These are phyloP conservation scores for Gillenia trifoliata DNA, from an alignment of 306 rosid genomes.

Conservation along the genomic window DNA sequence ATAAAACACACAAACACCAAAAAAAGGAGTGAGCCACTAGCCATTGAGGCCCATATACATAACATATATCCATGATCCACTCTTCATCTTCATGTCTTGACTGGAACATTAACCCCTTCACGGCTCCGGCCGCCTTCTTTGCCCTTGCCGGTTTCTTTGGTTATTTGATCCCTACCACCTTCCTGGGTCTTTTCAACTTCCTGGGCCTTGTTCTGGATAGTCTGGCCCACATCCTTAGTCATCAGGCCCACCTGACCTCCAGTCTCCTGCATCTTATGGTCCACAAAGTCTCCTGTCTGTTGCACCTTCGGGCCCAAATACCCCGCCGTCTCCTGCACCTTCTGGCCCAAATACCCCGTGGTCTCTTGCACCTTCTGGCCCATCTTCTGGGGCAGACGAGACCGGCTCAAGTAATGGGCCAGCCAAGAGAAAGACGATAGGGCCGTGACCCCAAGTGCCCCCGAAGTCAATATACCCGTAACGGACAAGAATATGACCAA, in stretches of 20 bases:
- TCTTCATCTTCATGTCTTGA: neutral
- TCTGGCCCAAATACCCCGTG: slow-evolving; percentile 21
- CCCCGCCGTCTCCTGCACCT: neutral
- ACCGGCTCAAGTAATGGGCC: slow-evolving; percentile 25
- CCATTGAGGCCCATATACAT: neutral
- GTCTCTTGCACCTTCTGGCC: slow-evolving; percentile 25
- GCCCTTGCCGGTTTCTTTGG: neutral
- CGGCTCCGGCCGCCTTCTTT: neutral
- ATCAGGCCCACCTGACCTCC: neutral
- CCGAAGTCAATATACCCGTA: slow-evolving; percentile 51
- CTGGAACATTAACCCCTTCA: neutral
- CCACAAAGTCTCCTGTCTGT: neutral
- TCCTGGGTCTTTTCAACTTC: neutral
- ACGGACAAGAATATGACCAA: slow-evolving; percentile 28
- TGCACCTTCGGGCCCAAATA: slow-evolving; percentile 22
- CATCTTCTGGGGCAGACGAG: slow-evolving; percentile 22
- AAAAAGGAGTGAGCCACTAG: neutral
- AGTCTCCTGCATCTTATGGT: neutral
- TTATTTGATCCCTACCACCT: neutral
- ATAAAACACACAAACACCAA: neutral
- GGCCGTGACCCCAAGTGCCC: slow-evolving; percentile 49
- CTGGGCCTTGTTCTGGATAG: slow-evolving; percentile 5
- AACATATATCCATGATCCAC: neutral
- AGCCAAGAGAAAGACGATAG: slow-evolving; percentile 60
- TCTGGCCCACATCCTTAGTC: neutral